Evolutionary conservation across 805 yeast species (phyloP).

Genomic region (Clavispora vitiphila): DNA sequence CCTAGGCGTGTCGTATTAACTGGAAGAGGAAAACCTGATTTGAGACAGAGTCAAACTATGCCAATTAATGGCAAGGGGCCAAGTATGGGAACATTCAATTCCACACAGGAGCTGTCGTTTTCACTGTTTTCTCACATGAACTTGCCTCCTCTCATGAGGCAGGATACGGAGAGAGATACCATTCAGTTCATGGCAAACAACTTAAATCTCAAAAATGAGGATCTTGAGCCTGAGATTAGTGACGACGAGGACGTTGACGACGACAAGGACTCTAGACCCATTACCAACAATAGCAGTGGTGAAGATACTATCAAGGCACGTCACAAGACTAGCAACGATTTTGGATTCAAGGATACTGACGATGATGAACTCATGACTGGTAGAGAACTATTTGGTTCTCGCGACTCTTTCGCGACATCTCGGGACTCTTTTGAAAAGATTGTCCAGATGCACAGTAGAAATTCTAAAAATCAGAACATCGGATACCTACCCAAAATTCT

Average conservation of each 20-base stretch:
- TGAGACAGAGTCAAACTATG: conserved; percentile 30
- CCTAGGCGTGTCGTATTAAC: conserved; percentile 28
- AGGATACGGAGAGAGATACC: conserved; percentile 40
- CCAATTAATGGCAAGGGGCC: conserved; percentile 28
- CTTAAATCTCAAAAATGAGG: conserved; percentile 32
- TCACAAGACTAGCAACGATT: background rate
- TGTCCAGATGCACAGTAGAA: conserved; percentile 15
- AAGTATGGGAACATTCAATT: conserved; percentile 27
- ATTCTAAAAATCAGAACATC: conserved; percentile 1
- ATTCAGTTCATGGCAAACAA: conserved; percentile 29
- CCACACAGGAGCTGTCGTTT: conserved; percentile 5
- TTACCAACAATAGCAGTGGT: background rate
- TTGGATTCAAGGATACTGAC: conserved; percentile 8
- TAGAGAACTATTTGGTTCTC: conserved; percentile 38
- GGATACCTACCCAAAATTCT: conserved; percentile 16
- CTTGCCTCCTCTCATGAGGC: conserved; percentile 20
- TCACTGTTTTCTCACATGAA: conserved; percentile 5
- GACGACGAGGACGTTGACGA: conserved; percentile 34
- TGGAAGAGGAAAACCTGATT: conserved; percentile 20
- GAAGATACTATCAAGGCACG: conserved; percentile 3
- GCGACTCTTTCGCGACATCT: conserved; percentile 19
- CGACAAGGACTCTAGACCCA: conserved; percentile 5
- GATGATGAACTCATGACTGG: conserved; percentile 35
- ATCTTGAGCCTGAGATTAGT: conserved; percentile 29
- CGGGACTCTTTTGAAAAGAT: conserved; percentile 24